These are phyloP conservation scores for Sugiyamaella castrensis DNA, from an alignment of 1,139 yeast species.

Conservation along the genomic window DNA sequence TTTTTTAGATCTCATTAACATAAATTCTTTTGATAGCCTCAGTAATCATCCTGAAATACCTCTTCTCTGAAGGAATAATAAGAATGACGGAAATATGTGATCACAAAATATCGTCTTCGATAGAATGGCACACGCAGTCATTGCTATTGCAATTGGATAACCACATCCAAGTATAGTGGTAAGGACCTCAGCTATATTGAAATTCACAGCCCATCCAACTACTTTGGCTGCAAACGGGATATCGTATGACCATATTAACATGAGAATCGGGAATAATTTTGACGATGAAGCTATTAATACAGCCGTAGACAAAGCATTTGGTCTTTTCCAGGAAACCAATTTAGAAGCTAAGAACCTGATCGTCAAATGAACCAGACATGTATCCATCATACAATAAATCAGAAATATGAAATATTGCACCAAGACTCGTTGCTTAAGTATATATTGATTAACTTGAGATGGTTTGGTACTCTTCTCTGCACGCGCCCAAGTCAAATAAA, in stretches of 20 bases:
- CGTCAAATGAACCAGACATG: slow-evolving; percentile 50
- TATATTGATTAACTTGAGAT: slow-evolving; percentile 28
- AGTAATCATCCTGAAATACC: not conserved
- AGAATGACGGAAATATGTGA: slow-evolving; percentile 6
- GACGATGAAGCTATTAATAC: slow-evolving; percentile 73
- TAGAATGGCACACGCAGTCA: slow-evolving; percentile 31
- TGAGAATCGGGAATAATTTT: slow-evolving; percentile 83
- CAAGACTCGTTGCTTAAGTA: slow-evolving; percentile 48
- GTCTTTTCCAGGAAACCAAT: slow-evolving; percentile 45
- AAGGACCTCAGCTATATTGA: slow-evolving; percentile 66
- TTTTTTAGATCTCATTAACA: not conserved
- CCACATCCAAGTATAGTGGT: slow-evolving; percentile 50
- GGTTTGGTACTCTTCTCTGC: slow-evolving; percentile 54
- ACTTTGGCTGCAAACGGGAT: slow-evolving; percentile 60
- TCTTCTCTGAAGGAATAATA: not conserved
- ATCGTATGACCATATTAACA: slow-evolving; percentile 97
- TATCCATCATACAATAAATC: slow-evolving; percentile 57
- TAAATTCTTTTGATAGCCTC: not conserved
- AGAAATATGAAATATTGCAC: slow-evolving; percentile 69
- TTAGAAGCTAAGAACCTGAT: slow-evolving; percentile 45
- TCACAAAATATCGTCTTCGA: slow-evolving; percentile 25
- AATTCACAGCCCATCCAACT: slow-evolving; percentile 58
- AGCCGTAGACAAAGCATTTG: slow-evolving; percentile 55
- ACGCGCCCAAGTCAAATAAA: slow-evolving; percentile 87
- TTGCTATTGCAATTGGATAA: slow-evolving; percentile 38